phyloP scores from a whole-genome alignment of 495 filamentous ascomycete species.

The Trichoderma reesei region DNA sequence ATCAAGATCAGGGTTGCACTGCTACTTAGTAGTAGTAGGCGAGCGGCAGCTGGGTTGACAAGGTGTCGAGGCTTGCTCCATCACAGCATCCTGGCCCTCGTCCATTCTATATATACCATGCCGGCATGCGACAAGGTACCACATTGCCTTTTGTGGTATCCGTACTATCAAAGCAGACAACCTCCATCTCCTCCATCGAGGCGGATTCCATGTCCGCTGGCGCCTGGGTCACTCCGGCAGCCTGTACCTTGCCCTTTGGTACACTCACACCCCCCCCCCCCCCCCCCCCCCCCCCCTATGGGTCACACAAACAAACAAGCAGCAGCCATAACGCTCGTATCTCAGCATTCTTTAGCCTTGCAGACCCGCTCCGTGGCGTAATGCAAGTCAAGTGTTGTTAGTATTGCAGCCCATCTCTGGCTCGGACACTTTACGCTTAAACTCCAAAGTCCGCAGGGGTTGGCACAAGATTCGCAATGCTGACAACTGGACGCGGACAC shows the following conservation, averaged over 20 bases:
- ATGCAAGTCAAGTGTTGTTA: neutral
- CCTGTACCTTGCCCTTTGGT: too few species aligned
- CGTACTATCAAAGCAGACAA: neutral
- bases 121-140: neutral
- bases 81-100: neutral
- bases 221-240: neutral
- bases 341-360: neutral
- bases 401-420: neutral
- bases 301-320: neutral
- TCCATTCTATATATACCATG: constrained; percentile 2
- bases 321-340: neutral
- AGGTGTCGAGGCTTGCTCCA: neutral
- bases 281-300: neutral
- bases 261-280: too few species aligned
- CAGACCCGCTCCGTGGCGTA: neutral
- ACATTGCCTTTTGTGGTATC: too few species aligned
- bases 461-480: neutral
- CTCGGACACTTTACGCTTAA: constrained; percentile 1
- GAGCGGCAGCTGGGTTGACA: neutral
- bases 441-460: neutral
- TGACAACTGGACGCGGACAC: neutral
- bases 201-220: too few species aligned
- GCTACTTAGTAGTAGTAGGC: neutral
- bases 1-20: neutral
- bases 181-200: too few species aligned